Conservation (phyloP, 306 rosid genomes). For the Purshia tridentata region DNA sequence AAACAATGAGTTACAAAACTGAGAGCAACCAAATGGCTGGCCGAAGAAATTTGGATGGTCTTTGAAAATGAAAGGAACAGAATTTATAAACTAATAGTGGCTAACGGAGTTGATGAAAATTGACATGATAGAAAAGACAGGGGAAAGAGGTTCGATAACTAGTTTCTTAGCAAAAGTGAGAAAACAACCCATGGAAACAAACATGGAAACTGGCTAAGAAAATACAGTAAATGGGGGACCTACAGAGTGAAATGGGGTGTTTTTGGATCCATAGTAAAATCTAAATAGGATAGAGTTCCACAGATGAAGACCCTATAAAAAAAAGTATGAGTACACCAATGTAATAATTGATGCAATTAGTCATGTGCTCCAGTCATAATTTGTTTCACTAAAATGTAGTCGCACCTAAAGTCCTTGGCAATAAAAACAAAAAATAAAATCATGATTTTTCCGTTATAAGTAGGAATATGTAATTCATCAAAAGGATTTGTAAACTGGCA, state of each 20-base stretch:
- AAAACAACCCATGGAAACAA: background rate
- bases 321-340: no score
- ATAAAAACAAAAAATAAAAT: no score
- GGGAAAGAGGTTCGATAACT: background rate
- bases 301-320: no score
- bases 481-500: no score
- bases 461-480: no score
- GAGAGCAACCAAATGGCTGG: slow-evolving; percentile 5
- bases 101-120: slow-evolving; percentile 1
- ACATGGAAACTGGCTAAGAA: no score
- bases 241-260: no score
- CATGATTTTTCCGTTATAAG: no score
- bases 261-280: no score
- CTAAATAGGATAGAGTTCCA: no score
- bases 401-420: background rate
- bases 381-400: background rate
- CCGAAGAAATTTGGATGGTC: background rate
- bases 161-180: background rate
- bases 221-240: no score
- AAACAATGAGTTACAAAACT: background rate
- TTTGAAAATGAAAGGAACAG: background rate
- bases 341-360: no score
- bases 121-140: background rate
- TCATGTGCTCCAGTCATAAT: background rate
- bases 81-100: background rate